Percentiles rank a stretch among this genome's conserved stretches.
These are phyloP conservation scores for Olyra latifolia DNA, from an alignment of 176 grass and related monocot species.

Conservation along the genomic window DNA sequence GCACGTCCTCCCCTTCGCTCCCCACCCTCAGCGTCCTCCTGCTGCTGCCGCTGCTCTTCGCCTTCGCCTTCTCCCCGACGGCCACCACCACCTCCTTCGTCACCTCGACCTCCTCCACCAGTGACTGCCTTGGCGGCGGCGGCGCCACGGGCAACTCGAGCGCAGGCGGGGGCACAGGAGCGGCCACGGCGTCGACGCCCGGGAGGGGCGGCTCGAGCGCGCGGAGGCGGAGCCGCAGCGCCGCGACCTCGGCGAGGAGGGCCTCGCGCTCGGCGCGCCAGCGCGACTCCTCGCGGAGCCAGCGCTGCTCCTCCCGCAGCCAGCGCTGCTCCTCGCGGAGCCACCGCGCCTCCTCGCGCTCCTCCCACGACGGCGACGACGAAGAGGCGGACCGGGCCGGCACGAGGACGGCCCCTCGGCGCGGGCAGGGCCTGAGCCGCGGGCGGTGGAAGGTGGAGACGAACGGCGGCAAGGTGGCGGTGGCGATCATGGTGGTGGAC, in stretches of 20 bases:
- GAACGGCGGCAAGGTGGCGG: slow-evolving; percentile 28
- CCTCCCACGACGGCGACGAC: slow-evolving; percentile 47
- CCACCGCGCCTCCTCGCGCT: slow-evolving; percentile 80
- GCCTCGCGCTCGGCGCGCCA: slow-evolving; percentile 71
- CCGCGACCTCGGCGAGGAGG: slow-evolving; percentile 61
- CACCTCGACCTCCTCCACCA: slow-evolving; percentile 58
- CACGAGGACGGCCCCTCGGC: background rate
- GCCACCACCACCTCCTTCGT: slow-evolving; percentile 59
- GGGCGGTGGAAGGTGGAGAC: slow-evolving; percentile 38
- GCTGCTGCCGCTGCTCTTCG: slow-evolving; percentile 11
- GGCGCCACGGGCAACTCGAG: slow-evolving; percentile 30
- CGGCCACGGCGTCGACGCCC: slow-evolving; percentile 38
- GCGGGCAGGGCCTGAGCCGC: slow-evolving; percentile 26
- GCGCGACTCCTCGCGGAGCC: slow-evolving; percentile 75
- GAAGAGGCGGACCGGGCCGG: background rate
- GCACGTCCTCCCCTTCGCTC: slow-evolving; percentile 83
- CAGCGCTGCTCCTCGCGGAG: slow-evolving; percentile 85
- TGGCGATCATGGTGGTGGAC: slow-evolving; percentile 30
- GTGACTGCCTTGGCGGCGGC: slow-evolving; percentile 30
- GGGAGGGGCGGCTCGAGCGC: slow-evolving; percentile 45
- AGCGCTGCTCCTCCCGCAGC: slow-evolving; percentile 73
- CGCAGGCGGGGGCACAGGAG: slow-evolving; percentile 28
- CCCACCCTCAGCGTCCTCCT: slow-evolving; percentile 58
- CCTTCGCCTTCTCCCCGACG: slow-evolving; percentile 39
- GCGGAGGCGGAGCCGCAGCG: slow-evolving; percentile 59